Evolutionary conservation across 441 rosid genomes (phyloP).

Genomic region (Francoa sonchifolia): DNA sequence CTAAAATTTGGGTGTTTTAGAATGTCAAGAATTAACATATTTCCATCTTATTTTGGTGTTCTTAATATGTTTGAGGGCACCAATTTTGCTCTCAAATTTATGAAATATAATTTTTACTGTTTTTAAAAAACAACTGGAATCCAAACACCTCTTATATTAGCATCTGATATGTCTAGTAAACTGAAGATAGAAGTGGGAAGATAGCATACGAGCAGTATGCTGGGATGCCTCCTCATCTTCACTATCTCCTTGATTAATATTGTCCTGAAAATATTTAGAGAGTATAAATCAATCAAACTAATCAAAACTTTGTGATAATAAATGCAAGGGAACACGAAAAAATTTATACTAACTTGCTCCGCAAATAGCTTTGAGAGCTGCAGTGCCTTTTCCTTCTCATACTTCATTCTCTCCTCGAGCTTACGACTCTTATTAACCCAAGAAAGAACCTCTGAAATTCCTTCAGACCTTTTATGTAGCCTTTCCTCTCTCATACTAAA

Average conservation of each 20-base stretch:
- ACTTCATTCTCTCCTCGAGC: slow-evolving; percentile 55
- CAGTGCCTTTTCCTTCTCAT: slow-evolving; percentile 67
- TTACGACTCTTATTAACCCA: slow-evolving; percentile 78
- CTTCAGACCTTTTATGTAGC: slow-evolving; percentile 48
- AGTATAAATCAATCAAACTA: slow-evolving; percentile 5
- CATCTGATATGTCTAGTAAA: background rate
- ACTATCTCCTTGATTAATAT: slow-evolving; percentile 47
- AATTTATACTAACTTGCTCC: slow-evolving; percentile 56
- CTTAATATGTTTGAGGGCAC: too few species aligned
- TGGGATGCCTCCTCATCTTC: slow-evolving; percentile 56
- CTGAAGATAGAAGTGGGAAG: slow-evolving; percentile 10
- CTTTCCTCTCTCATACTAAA: slow-evolving; percentile 82
- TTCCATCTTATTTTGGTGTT: background rate
- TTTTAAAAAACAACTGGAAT: background rate
- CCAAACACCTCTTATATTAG: background rate
- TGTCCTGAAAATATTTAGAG: slow-evolving; percentile 42
- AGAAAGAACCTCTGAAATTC: slow-evolving; percentile 47
- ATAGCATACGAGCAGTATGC: slow-evolving; percentile 29
- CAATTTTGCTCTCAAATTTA: too few species aligned
- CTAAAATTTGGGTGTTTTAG: too few species aligned
- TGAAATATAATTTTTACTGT: background rate
- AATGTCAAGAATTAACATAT: background rate
- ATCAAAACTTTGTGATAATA: slow-evolving; percentile 7
- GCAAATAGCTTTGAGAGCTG: slow-evolving; percentile 75
- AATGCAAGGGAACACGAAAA: slow-evolving; percentile 5